Conservation (phyloP, 805 yeast species). For the Lipomyces mesembrius region DNA sequence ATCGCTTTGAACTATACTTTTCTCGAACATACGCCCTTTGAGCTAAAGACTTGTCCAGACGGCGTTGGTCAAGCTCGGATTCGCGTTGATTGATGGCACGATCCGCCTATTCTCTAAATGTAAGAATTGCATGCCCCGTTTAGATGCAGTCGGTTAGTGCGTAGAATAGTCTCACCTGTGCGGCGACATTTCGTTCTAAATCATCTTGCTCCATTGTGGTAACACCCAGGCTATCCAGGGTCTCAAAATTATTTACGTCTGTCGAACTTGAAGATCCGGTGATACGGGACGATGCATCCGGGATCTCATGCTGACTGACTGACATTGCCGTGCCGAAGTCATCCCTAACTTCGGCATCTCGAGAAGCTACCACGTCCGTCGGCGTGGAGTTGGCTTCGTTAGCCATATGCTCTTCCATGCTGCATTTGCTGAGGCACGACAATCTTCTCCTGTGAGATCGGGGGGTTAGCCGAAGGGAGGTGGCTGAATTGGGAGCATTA, state of each 20-base stretch:
- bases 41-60: constrained; percentile 69
- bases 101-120: constrained; percentile 58
- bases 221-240: constrained; percentile 54
- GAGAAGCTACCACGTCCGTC: background rate
- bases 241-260: background rate
- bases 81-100: constrained; percentile 64
- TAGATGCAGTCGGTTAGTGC: background rate
- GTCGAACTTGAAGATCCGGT: background rate
- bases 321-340: background rate
- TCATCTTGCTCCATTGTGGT: constrained; percentile 76
- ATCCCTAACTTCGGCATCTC: background rate
- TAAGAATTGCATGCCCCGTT: constrained; percentile 23
- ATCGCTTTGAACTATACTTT: background rate
- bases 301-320: background rate
- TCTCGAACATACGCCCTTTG: constrained; percentile 44
- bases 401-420: background rate
- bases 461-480: background rate
- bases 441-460: background rate
- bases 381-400: background rate
- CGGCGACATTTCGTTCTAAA: constrained; percentile 74
- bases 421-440: background rate
- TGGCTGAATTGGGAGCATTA: too few species aligned
- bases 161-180: constrained; percentile 38
- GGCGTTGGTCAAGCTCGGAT: constrained; percentile 70
- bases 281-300: background rate